These are phyloP conservation scores for Globisporangium okanoganense DNA, from an alignment of 352 stramenopile species.

Conservation along the genomic window DNA sequence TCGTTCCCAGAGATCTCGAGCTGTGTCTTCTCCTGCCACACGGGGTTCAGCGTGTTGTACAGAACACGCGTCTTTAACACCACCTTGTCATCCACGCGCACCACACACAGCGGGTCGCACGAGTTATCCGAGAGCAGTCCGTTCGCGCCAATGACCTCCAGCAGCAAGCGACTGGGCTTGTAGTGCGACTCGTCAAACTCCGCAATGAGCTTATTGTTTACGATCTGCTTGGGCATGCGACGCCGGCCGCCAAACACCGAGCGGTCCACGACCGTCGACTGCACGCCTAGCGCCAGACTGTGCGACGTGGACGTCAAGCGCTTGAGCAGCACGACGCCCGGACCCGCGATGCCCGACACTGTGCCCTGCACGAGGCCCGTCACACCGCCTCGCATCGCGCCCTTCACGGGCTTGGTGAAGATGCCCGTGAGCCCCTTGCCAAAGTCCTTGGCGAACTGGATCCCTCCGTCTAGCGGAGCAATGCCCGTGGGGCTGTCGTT, in stretches of 20 bases:
- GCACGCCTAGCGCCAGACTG: slow-evolving; percentile 68
- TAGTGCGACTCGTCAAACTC: slow-evolving; percentile 67
- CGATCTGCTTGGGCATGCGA: slow-evolving; percentile 62
- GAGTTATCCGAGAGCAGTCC: slow-evolving; percentile 71
- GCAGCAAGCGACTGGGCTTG: slow-evolving; percentile 45
- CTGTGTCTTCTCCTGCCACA: slow-evolving; percentile 77
- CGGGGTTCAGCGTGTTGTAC: slow-evolving; percentile 83
- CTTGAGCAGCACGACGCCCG: slow-evolving; percentile 82
- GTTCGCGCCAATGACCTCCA: slow-evolving; percentile 73
- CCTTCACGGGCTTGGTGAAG: slow-evolving; percentile 85
- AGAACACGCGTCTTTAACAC: slow-evolving; percentile 73
- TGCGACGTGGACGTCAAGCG: slow-evolving; percentile 82
- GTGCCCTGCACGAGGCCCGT: slow-evolving; percentile 73
- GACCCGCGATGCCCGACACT: slow-evolving; percentile 73
- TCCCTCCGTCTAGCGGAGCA: slow-evolving; percentile 28
- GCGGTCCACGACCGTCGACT: slow-evolving; percentile 78
- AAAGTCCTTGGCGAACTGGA: slow-evolving; percentile 86
- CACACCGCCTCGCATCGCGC: slow-evolving; percentile 72
- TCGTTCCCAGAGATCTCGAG: slow-evolving; percentile 47
- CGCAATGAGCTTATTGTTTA: slow-evolving; percentile 57
- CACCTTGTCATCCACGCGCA: slow-evolving; percentile 62
- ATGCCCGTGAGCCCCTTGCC: slow-evolving; percentile 83
- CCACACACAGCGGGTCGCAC: slow-evolving; percentile 73
- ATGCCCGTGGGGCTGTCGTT: slow-evolving; percentile 28
- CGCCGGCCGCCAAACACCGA: slow-evolving; percentile 73